A percentile compares a stretch with the other conserved stretches of the same genome.
Conservation (phyloP, 2,329 filamentous ascomycete genomes). For the Pseudogymnoascus sp. region DNA sequence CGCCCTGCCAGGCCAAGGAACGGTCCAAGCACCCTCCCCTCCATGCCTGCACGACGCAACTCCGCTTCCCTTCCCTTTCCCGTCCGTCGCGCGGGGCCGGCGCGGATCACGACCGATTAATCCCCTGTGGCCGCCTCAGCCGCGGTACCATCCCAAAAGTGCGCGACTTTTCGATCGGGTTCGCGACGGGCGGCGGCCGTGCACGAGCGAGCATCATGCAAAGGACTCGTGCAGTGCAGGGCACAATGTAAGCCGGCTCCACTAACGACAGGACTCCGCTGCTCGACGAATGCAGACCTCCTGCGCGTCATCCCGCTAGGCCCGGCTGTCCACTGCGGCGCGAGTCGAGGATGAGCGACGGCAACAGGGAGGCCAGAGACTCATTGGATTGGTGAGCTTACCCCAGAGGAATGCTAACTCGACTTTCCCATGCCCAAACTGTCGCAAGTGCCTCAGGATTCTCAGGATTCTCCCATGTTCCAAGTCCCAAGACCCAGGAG, state of each 20-base stretch:
- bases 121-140: slow-evolving; percentile 2
- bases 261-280: background rate
- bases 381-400: background rate
- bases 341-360: background rate
- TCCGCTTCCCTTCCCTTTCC: background rate
- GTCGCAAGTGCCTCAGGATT: background rate
- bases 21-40: background rate
- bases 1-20: background rate
- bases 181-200: background rate
- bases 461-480: background rate
- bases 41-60: background rate
- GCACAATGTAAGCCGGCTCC: background rate
- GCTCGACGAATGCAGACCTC: background rate
- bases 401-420: background rate
- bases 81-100: background rate
- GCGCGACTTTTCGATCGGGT: slow-evolving; percentile 1
- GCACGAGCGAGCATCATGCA: background rate
- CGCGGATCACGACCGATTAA: slow-evolving; percentile 1
- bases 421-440: background rate
- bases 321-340: slow-evolving; percentile 1
- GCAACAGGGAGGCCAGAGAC: background rate
- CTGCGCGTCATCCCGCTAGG: slow-evolving; percentile 5
- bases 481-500: background rate
- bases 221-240: background rate
- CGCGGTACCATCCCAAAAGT: background rate